These are phyloP conservation scores for Syncephalis fuscata DNA, from an alignment of 371 early-diverging fungal species.

Conservation along the genomic window DNA sequence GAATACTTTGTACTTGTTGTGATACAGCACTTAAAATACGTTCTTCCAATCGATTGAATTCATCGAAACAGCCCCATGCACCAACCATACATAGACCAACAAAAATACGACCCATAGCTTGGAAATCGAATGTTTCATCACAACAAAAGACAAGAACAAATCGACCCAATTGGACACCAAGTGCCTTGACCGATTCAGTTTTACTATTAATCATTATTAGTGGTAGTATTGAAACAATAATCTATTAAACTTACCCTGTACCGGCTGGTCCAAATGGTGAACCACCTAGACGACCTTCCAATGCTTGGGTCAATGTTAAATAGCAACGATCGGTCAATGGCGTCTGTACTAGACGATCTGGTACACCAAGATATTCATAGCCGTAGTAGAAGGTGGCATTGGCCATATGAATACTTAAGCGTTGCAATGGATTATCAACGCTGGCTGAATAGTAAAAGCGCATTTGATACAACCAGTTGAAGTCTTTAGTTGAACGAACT, in stretches of 20 bases:
- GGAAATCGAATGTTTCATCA: conserved; percentile 98
- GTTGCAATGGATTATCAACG: conserved; percentile 44
- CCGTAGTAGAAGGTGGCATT: conserved; percentile 90
- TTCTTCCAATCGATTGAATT: conserved; percentile 97
- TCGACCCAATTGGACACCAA: conserved; percentile 89
- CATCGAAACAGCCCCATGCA: conserved; percentile 99
- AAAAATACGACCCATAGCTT: conserved; percentile 98
- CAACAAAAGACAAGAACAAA: conserved; percentile 98
- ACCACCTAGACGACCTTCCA: conserved; percentile 84
- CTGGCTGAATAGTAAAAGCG: conserved; percentile 73
- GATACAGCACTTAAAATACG: conserved; percentile 95
- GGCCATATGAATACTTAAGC: conserved; percentile 78
- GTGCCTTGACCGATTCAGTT: conserved; percentile 96
- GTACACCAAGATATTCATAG: conserved; percentile 93
- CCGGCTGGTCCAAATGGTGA: conserved; percentile 97
- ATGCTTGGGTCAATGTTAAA: conserved; percentile 91
- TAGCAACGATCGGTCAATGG: conserved; percentile 97
- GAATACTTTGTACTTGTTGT: conserved; percentile 97
- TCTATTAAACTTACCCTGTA: conserved; percentile 18
- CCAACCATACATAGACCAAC: conserved; percentile 95
- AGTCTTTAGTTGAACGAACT: conserved; percentile 52
- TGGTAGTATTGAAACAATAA: neutral
- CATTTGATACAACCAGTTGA: conserved; percentile 95
- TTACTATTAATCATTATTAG: conserved; percentile 49
- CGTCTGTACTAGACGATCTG: conserved; percentile 94